Percentiles rank a stretch among this genome's conserved stretches.
phyloP scores from a whole-genome alignment of 257 asterid species.

The Nemophila menziesii region DNA sequence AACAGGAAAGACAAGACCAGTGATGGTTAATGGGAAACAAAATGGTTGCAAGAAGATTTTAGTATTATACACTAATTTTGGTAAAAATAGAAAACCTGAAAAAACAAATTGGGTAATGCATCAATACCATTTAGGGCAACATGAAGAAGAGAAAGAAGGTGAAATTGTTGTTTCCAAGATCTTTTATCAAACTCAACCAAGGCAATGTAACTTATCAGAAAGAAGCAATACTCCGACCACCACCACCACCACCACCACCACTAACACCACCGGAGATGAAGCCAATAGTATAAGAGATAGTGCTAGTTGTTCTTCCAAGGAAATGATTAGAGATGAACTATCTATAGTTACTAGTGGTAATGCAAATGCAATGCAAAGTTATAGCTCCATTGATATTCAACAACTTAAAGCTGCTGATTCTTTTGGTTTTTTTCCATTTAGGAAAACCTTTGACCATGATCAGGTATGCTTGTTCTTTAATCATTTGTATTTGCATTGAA shows the following conservation, averaged over 20 bases:
- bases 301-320: slow-evolving; percentile 30
- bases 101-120: slow-evolving; percentile 99
- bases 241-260: background rate
- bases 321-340: slow-evolving; percentile 36
- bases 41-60: slow-evolving; percentile 94
- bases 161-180: slow-evolving; percentile 92
- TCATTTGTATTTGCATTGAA: background rate
- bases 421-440: slow-evolving; percentile 55
- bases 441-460: slow-evolving; percentile 75
- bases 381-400: slow-evolving; percentile 49
- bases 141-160: slow-evolving; percentile 88
- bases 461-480: slow-evolving; percentile 35
- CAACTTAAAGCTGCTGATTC: slow-evolving; percentile 61
- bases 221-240: slow-evolving; percentile 5
- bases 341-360: slow-evolving; percentile 33
- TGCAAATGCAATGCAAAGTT: slow-evolving; percentile 31
- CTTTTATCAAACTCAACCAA: slow-evolving; percentile 85
- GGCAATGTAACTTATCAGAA: slow-evolving; percentile 81
- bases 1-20: slow-evolving; percentile 95
- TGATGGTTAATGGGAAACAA: slow-evolving; percentile 75
- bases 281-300: slow-evolving; percentile 30
- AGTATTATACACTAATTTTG: slow-evolving; percentile 83
- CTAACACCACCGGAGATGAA: slow-evolving; percentile 5
- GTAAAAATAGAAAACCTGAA: slow-evolving; percentile 91
- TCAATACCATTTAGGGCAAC: slow-evolving; percentile 84